Conservation (phyloP, 768 basidiomycete species). For the Trametes meyenii region DNA sequence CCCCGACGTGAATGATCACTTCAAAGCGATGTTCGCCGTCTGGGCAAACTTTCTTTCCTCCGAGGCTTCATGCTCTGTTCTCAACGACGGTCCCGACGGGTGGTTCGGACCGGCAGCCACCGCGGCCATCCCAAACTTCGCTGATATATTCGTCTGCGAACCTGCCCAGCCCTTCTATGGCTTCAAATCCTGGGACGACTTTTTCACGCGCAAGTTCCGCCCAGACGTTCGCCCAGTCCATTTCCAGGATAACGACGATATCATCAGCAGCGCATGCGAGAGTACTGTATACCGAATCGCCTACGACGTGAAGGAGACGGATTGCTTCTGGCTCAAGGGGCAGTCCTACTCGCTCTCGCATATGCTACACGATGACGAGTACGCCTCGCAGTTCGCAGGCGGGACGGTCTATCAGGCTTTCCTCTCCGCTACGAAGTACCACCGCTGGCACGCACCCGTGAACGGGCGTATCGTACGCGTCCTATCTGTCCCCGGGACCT, state of each 20-base stretch:
- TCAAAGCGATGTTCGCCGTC: constrained; percentile 52
- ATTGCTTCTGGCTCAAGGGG: constrained; percentile 64
- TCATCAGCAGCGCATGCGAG: constrained; percentile 59
- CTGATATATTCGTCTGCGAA: constrained; percentile 40
- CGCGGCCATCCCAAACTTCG: constrained; percentile 23
- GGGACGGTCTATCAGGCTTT: constrained; percentile 62
- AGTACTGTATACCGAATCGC: constrained; percentile 49
- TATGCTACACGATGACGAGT: constrained; percentile 50
- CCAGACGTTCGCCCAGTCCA: constrained; percentile 23
- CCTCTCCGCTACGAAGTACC: constrained; percentile 56
- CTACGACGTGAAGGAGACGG: constrained; percentile 41
- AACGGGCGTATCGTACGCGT: constrained; percentile 45
- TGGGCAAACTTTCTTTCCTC: constrained; percentile 54
- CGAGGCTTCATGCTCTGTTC: constrained; percentile 44
- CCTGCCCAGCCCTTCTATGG: constrained; percentile 36
- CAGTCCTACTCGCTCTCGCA: constrained; percentile 61
- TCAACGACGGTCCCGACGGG: constrained; percentile 41
- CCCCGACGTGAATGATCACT: constrained; percentile 46
- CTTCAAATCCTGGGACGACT: constrained; percentile 37
- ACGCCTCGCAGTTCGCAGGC: constrained; percentile 46
- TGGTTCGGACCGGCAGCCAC: constrained; percentile 51
- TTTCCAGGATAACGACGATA: constrained; percentile 10
- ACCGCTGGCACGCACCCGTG: constrained; percentile 67
- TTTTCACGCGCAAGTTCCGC: constrained; percentile 41
- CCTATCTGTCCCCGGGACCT: constrained; percentile 52